Evolutionary conservation across 768 basidiomycete genomes (phyloP), one percentile per base, ranked within the genome.

Genomic region (Lentinus tigrinus): DNA sequence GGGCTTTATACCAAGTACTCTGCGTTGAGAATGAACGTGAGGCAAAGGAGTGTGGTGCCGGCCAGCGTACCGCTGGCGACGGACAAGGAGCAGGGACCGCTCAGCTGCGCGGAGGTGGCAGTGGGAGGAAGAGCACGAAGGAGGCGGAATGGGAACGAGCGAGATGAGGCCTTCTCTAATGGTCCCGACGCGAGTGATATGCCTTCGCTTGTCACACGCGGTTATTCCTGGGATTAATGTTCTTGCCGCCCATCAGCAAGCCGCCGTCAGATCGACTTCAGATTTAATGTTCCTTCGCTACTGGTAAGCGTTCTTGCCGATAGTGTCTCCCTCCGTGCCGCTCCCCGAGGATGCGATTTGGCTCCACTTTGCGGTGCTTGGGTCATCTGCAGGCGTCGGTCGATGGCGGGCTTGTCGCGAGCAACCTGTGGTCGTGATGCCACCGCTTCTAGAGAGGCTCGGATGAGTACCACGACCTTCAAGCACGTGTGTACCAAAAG

Each of bases 31-130:
- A 60, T 17, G 58, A 60, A 23, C 2, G 58, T 60, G 49, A 42
- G 36, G n/a, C 37, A 61, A 60, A 61, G 4, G 59, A 61, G 51
- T 37, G 59, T 61, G 59, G 54, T 49, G 38, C 9, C 50, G 59
- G 50, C 43, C 58, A 55, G 58, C 58, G 16, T 21, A 8, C 13
- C 37, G 50, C 59, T 52, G 59, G 49, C 50, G 48, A 47, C 59
- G 27, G 36, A 42, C 37, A 49, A 39, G 39, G 19, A 36, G 28
- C n/a, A 46, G 26, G 37, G 50, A 48, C 59, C 31, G 49, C 21
- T 21, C 17, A 34, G 21, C 21, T 36, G n/a, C 36, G 31, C 36
- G 34, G 54, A 54, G 13, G 40, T 28, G 52, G 54, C 39, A 48
- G 54, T 39, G 54, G 59, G 54, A 51, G 59, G 52, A 23, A 60